These are phyloP conservation scores for Dryadomyces sulphureus DNA, from an alignment of 2,329 filamentous ascomycete genomes.

Conservation along the genomic window DNA sequence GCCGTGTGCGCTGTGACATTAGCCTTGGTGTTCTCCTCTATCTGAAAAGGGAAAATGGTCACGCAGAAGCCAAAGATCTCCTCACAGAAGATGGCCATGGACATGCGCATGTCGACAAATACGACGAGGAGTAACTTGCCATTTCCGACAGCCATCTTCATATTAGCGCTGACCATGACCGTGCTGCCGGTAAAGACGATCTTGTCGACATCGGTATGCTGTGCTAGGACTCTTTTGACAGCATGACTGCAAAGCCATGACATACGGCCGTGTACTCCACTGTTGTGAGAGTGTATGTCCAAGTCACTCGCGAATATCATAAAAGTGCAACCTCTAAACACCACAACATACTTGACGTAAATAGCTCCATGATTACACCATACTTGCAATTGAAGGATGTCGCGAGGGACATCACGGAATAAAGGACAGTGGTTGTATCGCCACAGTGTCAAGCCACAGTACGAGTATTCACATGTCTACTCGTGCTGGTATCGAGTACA, in stretches of 20 bases:
- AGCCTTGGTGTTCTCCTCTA: constrained; percentile 20
- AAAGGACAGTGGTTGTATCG: too few species aligned
- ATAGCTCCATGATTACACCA: too few species aligned
- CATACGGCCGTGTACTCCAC: constrained; percentile 68
- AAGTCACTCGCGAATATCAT: too few species aligned
- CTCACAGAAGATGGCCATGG: constrained; percentile 21
- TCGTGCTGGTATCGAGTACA: too few species aligned
- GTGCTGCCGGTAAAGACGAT: constrained; percentile 61
- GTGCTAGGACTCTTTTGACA: constrained; percentile 49
- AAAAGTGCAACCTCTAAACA: too few species aligned
- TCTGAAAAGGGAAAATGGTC: constrained; percentile 18
- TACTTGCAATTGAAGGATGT: too few species aligned
- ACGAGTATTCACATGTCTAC: too few species aligned
- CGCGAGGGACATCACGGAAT: too few species aligned
- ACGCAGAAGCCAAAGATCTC: constrained; percentile 23
- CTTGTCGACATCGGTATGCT: constrained; percentile 51
- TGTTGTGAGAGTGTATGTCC: too few species aligned
- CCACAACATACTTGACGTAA: too few species aligned
- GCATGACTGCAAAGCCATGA: constrained; percentile 52
- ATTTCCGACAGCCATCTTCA: constrained; percentile 52
- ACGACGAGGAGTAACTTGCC: constrained; percentile 46
- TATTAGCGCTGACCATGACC: constrained; percentile 52
- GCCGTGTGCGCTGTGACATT: constrained; percentile 37
- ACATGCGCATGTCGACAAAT: constrained; percentile 47
- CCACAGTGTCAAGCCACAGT: too few species aligned